These are phyloP conservation scores for Salvia hispanica DNA, from an alignment of 257 asterid genomes.

Conservation along the genomic window DNA sequence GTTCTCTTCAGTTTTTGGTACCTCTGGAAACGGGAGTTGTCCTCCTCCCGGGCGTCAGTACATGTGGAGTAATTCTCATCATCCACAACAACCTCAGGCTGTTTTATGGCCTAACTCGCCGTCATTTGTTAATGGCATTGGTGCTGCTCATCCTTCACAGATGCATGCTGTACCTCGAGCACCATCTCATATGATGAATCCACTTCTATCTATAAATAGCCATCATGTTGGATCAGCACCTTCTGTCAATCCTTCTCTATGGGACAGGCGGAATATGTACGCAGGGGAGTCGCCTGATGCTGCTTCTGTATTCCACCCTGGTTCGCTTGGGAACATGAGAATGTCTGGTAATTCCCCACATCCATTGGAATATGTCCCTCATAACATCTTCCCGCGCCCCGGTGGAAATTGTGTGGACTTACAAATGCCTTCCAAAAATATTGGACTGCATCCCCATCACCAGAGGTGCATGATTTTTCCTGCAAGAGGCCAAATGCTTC, in stretches of 20 bases:
- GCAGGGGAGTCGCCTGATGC: constrained; percentile 89
- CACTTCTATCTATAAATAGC: constrained; percentile 61
- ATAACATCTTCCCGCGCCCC: constrained; percentile 60
- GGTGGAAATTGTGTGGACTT: constrained; percentile 77
- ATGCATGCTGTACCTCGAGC: constrained; percentile 79
- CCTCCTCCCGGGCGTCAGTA: constrained; percentile 85
- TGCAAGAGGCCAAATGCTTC: constrained; percentile 85
- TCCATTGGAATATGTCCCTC: constrained; percentile 76
- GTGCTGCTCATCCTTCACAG: constrained; percentile 66
- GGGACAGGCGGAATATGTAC: constrained; percentile 79
- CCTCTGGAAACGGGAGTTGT: constrained; percentile 80
- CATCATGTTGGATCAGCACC: constrained; percentile 98
- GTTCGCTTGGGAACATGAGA: constrained; percentile 87
- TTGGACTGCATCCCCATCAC: constrained; percentile 75
- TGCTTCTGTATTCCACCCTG: constrained; percentile 81
- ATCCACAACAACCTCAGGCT: constrained; percentile 74
- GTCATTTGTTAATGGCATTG: constrained; percentile 68
- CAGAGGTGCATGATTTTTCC: constrained; percentile 91
- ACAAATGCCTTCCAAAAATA: constrained; percentile 66
- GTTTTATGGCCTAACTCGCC: constrained; percentile 81
- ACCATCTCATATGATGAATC: constrained; percentile 64
- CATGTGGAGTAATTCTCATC: constrained; percentile 79
- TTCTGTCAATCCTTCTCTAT: constrained; percentile 75
- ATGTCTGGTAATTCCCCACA: constrained; percentile 82
- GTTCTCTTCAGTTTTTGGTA: constrained; percentile 61